These are phyloP conservation scores for Colletotrichum sp. DNA, from an alignment of 2,329 filamentous ascomycete species.

Conservation along the genomic window DNA sequence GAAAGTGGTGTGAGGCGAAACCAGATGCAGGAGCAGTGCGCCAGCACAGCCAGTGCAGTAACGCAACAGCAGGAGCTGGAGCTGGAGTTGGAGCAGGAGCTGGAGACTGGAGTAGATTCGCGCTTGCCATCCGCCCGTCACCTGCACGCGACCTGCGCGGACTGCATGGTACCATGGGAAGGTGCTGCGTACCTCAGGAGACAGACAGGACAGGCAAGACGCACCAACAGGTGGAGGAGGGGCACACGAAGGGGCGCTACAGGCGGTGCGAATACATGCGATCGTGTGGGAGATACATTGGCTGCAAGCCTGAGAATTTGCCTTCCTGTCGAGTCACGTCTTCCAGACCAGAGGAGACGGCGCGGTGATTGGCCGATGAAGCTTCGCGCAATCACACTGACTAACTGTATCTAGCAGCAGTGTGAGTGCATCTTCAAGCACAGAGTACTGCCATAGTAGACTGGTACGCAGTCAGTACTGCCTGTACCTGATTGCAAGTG, in stretches of 20 bases:
- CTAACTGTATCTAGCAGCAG: background rate
- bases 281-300: background rate
- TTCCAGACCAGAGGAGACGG: background rate
- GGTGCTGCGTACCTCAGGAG: background rate
- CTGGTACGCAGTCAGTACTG: background rate
- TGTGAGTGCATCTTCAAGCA: background rate
- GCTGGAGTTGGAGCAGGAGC: background rate
- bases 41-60: background rate
- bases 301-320: background rate
- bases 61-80: background rate
- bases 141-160: background rate
- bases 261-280: background rate
- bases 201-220: background rate
- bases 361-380: background rate
- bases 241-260: background rate
- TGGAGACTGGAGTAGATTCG: background rate
- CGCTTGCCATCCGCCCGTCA: background rate
- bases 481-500: background rate
- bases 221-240: background rate
- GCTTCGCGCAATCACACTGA: slow-evolving; percentile 1
- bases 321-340: slow-evolving; percentile 10
- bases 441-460: background rate
- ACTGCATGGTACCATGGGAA: background rate
- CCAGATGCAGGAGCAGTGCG: background rate
- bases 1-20: background rate